These are phyloP conservation scores for Lanmaoa rubissima DNA, from an alignment of 768 basidiomycete species.

Conservation along the genomic window DNA sequence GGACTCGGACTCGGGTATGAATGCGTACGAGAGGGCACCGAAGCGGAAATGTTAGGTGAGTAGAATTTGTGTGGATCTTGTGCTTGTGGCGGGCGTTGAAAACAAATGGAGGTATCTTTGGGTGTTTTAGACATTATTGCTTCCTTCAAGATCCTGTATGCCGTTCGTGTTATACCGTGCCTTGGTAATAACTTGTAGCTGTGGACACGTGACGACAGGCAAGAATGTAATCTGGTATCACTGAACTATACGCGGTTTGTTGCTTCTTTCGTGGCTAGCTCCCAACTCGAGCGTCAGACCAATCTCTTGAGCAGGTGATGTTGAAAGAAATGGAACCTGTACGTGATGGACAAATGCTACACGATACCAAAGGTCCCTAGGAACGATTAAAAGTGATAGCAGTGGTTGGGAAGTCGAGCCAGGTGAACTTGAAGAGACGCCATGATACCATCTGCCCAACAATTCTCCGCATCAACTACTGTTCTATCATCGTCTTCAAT, in stretches of 20 bases:
- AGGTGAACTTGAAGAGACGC: background rate
- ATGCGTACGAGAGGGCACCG: conserved; percentile 50
- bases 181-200: background rate
- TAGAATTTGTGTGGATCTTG: background rate
- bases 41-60: conserved; percentile 23
- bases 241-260: background rate
- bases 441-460: background rate
- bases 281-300: background rate
- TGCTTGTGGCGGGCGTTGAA: background rate
- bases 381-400: background rate
- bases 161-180: background rate
- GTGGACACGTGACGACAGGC: background rate
- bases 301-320: background rate
- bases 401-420: no score
- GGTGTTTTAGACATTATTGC: background rate
- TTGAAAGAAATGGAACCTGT: background rate
- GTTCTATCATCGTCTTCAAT: conserved; percentile 3
- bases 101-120: background rate
- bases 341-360: background rate
- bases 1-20: conserved; percentile 32
- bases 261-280: background rate
- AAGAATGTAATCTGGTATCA: background rate
- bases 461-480: background rate
- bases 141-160: background rate
- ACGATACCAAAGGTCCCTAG: background rate